Evolutionary conservation across 2,329 filamentous ascomycete genomes (phyloP).

Genomic region (Aspergillus sp.): DNA sequence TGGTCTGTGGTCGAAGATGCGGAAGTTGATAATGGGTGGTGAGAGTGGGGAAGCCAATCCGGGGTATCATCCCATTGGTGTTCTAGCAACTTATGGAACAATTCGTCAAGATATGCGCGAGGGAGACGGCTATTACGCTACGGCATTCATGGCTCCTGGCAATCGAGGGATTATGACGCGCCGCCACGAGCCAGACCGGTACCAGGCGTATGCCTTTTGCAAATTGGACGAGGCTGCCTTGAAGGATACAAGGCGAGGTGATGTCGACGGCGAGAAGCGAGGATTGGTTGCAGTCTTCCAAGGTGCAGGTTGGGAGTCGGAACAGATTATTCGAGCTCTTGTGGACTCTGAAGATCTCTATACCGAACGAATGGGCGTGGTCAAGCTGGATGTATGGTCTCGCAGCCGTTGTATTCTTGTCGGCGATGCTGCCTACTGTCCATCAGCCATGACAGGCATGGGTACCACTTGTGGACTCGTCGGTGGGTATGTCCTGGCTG

Average conservation of each 20-base stretch:
- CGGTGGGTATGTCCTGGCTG: slow-evolving; percentile 60
- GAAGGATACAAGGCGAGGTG: slow-evolving; percentile 33
- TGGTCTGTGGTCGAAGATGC: slow-evolving; percentile 29
- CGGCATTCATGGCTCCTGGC: slow-evolving; percentile 42
- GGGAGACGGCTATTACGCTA: slow-evolving; percentile 43
- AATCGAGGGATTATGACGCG: slow-evolving; percentile 49
- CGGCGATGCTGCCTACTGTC: slow-evolving; percentile 46
- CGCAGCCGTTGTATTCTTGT: slow-evolving; percentile 49
- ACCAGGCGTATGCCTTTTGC: slow-evolving; percentile 47
- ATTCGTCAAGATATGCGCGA: slow-evolving; percentile 33
- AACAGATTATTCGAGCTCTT: slow-evolving; percentile 51
- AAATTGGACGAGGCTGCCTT: slow-evolving; percentile 16
- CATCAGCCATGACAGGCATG: slow-evolving; percentile 37
- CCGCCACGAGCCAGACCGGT: slow-evolving; percentile 40
- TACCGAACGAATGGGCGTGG: slow-evolving; percentile 48
- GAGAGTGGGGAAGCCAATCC: not conserved
- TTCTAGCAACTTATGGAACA: slow-evolving; percentile 45
- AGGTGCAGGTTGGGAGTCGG: slow-evolving; percentile 52
- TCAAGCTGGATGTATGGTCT: slow-evolving; percentile 52
- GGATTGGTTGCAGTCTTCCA: slow-evolving; percentile 45
- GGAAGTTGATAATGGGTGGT: slow-evolving; percentile 17
- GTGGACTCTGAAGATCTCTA: slow-evolving; percentile 52
- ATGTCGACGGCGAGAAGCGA: slow-evolving; percentile 46
- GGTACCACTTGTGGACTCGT: slow-evolving; percentile 41
- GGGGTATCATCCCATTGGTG: slow-evolving; percentile 23